Conservation (phyloP, 2,329 filamentous ascomycete species). For the Phialophora tarda region DNA sequence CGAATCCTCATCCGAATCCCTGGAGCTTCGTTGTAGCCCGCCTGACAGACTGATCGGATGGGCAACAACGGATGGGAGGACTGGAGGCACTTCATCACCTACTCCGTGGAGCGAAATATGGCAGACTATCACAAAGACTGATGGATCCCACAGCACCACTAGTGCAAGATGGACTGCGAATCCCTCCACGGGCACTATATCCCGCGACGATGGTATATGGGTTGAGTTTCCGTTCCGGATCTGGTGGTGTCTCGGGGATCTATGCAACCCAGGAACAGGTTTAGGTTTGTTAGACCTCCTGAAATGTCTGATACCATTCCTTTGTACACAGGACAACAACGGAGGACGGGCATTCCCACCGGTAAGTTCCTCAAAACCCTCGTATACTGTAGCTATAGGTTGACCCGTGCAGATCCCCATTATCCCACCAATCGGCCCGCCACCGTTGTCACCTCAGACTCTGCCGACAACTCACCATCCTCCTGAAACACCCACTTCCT, state of each 20-base stretch:
- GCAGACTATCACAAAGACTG: conserved; percentile 14
- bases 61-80: too few species aligned
- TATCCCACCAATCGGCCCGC: conserved; percentile 14
- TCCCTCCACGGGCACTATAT: conserved; percentile 8
- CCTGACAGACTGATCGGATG: background rate
- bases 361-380: background rate
- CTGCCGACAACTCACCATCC: conserved; percentile 4
- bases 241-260: conserved; percentile 4
- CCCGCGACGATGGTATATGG: background rate
- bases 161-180: conserved; percentile 9
- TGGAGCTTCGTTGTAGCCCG: background rate
- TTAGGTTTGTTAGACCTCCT: background rate
- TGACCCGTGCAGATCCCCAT: conserved; percentile 9
- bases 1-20: background rate
- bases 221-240: background rate
- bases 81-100: conserved; percentile 5
- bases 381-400: background rate
- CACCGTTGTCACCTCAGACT: background rate
- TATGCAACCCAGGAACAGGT: background rate
- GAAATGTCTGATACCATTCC: background rate
- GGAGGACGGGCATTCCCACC: conserved; percentile 1
- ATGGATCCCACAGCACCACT: conserved; percentile 8
- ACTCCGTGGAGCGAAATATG: conserved; percentile 15
- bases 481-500: background rate
- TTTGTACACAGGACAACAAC: background rate